Conservation (phyloP, 768 basidiomycete species). For the Suillus plorans region DNA sequence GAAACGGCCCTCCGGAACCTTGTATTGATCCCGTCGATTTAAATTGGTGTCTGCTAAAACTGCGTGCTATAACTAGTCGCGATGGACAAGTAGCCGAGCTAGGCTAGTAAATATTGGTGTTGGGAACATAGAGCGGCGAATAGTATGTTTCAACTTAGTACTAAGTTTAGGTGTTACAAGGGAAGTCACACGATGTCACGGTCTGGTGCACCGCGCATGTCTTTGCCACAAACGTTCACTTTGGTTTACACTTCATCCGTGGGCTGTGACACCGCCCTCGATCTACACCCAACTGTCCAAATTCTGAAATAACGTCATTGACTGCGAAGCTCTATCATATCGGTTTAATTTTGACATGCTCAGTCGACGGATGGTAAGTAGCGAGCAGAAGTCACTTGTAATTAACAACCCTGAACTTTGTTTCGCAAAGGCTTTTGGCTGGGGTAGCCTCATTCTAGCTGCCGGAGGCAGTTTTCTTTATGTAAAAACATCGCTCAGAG, state of each 20-base stretch:
- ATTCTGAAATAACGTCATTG: not conserved
- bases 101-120: not conserved
- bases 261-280: not conserved
- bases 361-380: conserved; percentile 4
- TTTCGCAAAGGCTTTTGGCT: conserved; percentile 18
- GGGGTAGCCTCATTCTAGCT: conserved; percentile 28
- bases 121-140: too few species aligned
- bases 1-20: not conserved
- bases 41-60: not conserved
- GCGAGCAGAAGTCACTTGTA: not conserved
- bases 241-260: not conserved
- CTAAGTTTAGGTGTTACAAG: not conserved
- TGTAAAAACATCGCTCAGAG: conserved; percentile 28
- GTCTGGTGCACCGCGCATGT: not conserved
- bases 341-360: conserved; percentile 1
- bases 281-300: not conserved
- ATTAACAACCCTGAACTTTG: not conserved
- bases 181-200: not conserved
- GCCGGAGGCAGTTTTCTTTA: conserved; percentile 31
- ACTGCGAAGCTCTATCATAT: not conserved
- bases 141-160: not conserved
- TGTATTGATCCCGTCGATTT: not conserved
- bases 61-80: not conserved
- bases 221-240: not conserved
- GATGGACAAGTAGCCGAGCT: not conserved